Conservation (phyloP, 139 green algal species). For the Haematococcus sp. region DNA sequence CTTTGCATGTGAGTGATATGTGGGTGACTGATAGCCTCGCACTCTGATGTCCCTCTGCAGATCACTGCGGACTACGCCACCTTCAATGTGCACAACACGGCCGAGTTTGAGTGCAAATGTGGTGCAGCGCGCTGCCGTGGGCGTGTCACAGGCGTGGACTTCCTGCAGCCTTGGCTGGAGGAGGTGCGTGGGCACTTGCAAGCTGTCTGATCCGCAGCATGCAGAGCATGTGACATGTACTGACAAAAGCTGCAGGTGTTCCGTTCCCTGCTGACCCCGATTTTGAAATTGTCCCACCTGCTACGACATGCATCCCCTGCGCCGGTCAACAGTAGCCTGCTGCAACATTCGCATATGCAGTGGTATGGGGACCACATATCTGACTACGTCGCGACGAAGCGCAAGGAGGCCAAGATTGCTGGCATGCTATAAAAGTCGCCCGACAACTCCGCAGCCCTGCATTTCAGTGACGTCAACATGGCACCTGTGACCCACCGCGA, state of each 20-base stretch:
- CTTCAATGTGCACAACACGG: slow-evolving; percentile 16
- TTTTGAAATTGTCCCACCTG: too few relatives aligned
- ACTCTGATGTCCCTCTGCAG: background rate
- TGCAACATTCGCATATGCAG: background rate
- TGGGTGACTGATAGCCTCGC: background rate
- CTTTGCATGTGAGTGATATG: too few relatives aligned
- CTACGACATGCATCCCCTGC: too few relatives aligned
- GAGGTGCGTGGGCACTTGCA: background rate
- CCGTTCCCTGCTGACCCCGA: too few relatives aligned
- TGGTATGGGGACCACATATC: slow-evolving; percentile 18
- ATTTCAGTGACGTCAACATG: too few relatives aligned
- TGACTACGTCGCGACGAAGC: slow-evolving; percentile 13
- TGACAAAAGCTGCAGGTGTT: too few relatives aligned
- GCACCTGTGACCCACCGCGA: too few relatives aligned
- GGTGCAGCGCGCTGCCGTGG: slow-evolving; percentile 11
- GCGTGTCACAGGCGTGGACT: background rate
- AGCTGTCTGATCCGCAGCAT: too few relatives aligned
- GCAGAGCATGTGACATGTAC: too few relatives aligned
- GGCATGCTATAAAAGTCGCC: too few relatives aligned
- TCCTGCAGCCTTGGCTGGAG: slow-evolving; percentile 15
- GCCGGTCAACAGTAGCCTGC: too few relatives aligned
- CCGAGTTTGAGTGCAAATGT: slow-evolving; percentile 27
- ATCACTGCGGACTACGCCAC: slow-evolving; percentile 24
- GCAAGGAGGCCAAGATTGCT: background rate
- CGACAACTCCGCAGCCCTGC: too few relatives aligned